Evolutionary conservation across 2,329 filamentous ascomycete genomes (phyloP).

Genomic region (Nigrospora osmanthi): DNA sequence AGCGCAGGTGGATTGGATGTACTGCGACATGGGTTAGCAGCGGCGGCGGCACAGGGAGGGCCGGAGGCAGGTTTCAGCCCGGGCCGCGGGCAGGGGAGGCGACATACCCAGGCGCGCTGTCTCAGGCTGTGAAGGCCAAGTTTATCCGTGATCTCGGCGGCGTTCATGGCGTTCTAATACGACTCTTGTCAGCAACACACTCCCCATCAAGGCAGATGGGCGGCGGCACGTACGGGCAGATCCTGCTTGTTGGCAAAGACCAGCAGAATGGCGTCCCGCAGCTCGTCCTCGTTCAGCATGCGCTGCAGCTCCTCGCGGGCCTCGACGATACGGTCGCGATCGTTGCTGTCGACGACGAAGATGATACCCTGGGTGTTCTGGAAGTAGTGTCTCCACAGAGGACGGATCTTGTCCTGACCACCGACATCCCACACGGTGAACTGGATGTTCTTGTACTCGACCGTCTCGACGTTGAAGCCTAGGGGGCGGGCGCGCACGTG

Average conservation of each 20-base stretch:
- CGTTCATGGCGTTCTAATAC: conserved; percentile 93
- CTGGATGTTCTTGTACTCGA: conserved; percentile 99
- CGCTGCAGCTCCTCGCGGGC: conserved; percentile 93
- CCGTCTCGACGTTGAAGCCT: conserved; percentile 99
- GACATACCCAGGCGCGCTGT: conserved; percentile 95
- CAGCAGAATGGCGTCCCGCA: conserved; percentile 7
- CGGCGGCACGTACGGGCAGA: conserved; percentile 66
- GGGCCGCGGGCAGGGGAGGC: neutral
- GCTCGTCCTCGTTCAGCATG: conserved; percentile 66
- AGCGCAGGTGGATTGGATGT: conserved; percentile 99
- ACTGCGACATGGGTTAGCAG: conserved; percentile 43
- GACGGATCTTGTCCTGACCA: conserved; percentile 99
- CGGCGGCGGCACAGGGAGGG: neutral
- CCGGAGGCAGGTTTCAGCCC: neutral
- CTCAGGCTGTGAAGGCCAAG: conserved; percentile 98
- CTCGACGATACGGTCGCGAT: conserved; percentile 96
- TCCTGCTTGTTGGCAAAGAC: conserved; percentile 69
- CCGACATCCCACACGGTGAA: conserved; percentile 99
- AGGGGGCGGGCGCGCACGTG: neutral
- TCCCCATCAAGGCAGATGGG: neutral
- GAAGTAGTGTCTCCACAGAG: conserved; percentile 99
- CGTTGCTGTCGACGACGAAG: conserved; percentile 98
- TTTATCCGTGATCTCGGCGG: conserved; percentile 99
- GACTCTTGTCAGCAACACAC: conserved; percentile 16
- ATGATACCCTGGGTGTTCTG: conserved; percentile 99